phyloP scores from a whole-genome alignment of 495 filamentous ascomycete genomes.

The Saxophila tyrrhenica region DNA sequence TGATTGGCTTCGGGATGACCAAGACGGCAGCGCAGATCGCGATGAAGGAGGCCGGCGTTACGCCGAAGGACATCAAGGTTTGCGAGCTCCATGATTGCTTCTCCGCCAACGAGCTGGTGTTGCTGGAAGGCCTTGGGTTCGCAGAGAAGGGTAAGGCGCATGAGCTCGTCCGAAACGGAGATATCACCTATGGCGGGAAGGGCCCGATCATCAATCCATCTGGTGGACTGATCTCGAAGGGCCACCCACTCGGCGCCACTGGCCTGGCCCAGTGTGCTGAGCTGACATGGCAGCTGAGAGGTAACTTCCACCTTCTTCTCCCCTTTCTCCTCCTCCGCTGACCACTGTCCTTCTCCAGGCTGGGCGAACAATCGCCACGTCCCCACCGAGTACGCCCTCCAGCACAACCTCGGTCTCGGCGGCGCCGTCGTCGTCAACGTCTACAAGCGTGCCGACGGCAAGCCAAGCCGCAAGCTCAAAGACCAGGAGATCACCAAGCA shows the following conservation, averaged over 20 bases:
- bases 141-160: conserved; percentile 74
- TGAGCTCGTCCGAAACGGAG: conserved; percentile 78
- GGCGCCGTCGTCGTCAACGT: conserved; percentile 87
- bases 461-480: conserved; percentile 43
- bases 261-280: conserved; percentile 93
- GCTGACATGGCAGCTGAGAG: conserved; percentile 78
- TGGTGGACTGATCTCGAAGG: conserved; percentile 90
- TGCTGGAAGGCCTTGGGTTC: conserved; percentile 76
- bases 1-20: conserved; percentile 82
- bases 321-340: no score
- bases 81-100: conserved; percentile 97
- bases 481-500: conserved; percentile 47
- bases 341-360: conserved; percentile 53
- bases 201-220: conserved; percentile 67
- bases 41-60: conserved; percentile 60
- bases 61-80: conserved; percentile 60
- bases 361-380: conserved; percentile 88
- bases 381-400: conserved; percentile 58
- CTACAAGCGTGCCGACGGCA: conserved; percentile 77
- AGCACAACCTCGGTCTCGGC: conserved; percentile 90
- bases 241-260: conserved; percentile 86
- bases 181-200: conserved; percentile 86
- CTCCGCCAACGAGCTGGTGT: conserved; percentile 85
- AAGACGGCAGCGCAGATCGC: conserved; percentile 54
- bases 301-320: conserved; percentile 16